Percentiles rank a stretch among this genome's conserved stretches.
These are phyloP conservation scores for Peterozyma xylosa DNA, from an alignment of 805 yeast genomes.

Conservation along the genomic window DNA sequence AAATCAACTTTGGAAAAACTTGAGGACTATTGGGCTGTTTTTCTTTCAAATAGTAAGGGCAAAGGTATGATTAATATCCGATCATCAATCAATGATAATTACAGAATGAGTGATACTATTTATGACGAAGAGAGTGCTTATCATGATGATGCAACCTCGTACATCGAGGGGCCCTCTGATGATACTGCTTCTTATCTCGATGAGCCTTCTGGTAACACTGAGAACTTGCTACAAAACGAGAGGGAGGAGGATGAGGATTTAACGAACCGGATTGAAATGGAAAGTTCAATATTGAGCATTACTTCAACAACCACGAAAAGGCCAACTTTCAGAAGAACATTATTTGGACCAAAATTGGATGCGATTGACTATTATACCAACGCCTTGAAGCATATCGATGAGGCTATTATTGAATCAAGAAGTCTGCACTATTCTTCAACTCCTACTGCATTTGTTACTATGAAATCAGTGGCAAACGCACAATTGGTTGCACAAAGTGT, in stretches of 20 bases:
- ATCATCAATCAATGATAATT: constrained; percentile 5
- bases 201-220: constrained; percentile 6
- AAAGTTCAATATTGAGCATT: constrained; percentile 8
- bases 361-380: constrained; percentile 73
- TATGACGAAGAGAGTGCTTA: constrained; percentile 8
- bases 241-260: background rate
- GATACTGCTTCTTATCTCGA: constrained; percentile 12
- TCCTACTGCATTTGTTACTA: constrained; percentile 87
- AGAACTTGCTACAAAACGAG: background rate
- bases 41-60: constrained; percentile 34
- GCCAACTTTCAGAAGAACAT: constrained; percentile 57
- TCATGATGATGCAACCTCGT: constrained; percentile 1
- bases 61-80: constrained; percentile 4
- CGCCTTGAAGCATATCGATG: constrained; percentile 62
- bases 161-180: constrained; percentile 11
- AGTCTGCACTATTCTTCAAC: constrained; percentile 69
- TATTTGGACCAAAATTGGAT: constrained; percentile 64
- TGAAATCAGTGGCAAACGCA: constrained; percentile 93
- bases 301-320: constrained; percentile 26
- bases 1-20: constrained; percentile 42
- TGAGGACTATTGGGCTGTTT: constrained; percentile 69
- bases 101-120: background rate
- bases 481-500: constrained; percentile 97
- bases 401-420: constrained; percentile 59
- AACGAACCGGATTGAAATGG: background rate